Evolutionary conservation across 2,329 filamentous ascomycete genomes (phyloP), one percentile per base, ranked within the genome.

Genomic region (Colletotrichum sp.): DNA sequence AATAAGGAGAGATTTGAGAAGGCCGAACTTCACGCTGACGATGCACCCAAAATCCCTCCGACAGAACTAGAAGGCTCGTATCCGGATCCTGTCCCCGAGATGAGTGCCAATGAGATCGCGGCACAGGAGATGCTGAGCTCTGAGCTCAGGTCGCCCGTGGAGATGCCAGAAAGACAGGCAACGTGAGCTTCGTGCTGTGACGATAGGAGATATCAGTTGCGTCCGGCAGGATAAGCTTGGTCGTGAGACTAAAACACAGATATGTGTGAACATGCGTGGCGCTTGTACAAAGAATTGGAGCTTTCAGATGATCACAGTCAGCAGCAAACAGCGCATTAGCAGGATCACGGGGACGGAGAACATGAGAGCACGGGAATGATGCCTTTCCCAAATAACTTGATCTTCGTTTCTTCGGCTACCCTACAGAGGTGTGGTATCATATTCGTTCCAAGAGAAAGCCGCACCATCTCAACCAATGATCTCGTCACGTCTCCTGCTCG

Each of bases 381-480:
- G 12, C 18, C 7, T 1, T 21, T 21, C n/a, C 6, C 8, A 24
- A 1, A n/a, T 49, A 62, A 62, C n/a, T 64, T 64, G n/a, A 28
- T 39, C 60, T 64, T 73, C 5, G 36, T 18, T 65, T 18, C 49
- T 69, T 70, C 24, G 8, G 16, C 21, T 66, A 26, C 15, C 21
- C 21, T 57, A 28, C 26, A 59, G 24, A 34, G 28, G 21, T 6
- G 72, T 52, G 32, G 70, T 76, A 69, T 76, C 64, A 52, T n/a
- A 15, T 26, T 60, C 57, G 16, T 60, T 15, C 8, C 36, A 32
- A 60, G 24, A 49, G 8, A 39, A 9, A 7, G 5, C 8, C 24
- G 21, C 12, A 52, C 8, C 36, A 13, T n/a, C 15, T 76, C 49
- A 78, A 16, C 73, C 76, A 36, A 78, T 70, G 18, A 78, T 39